Conservation (phyloP, 768 basidiomycete species). For the Sporobolomyces roseus region DNA sequence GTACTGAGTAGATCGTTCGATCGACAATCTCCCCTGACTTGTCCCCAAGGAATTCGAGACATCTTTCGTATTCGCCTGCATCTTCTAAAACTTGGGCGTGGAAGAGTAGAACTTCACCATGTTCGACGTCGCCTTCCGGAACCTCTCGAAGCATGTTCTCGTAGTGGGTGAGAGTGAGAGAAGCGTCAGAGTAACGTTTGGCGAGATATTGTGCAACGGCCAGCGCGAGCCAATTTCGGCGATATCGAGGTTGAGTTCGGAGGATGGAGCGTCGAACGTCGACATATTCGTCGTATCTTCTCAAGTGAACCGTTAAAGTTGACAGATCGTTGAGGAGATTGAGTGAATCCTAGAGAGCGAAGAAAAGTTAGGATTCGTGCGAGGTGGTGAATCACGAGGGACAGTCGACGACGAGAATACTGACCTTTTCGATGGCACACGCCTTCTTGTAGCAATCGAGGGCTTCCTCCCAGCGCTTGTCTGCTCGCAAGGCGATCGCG, state of each 20-base stretch:
- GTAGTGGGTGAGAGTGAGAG: constrained; percentile 68
- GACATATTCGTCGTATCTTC: constrained; percentile 70
- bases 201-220: constrained; percentile 85
- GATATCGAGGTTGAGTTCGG: constrained; percentile 70
- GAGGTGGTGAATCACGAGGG: no score
- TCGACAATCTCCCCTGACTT: constrained; percentile 57
- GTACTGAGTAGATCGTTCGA: constrained; percentile 57
- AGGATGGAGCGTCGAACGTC: constrained; percentile 79
- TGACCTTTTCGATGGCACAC: constrained; percentile 78
- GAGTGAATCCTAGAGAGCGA: constrained; percentile 69
- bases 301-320: constrained; percentile 78
- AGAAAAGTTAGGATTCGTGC: background rate
- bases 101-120: constrained; percentile 76
- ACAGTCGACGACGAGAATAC: no score
- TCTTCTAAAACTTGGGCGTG: constrained; percentile 71
- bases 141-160: constrained; percentile 60
- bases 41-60: constrained; percentile 47
- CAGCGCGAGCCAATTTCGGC: constrained; percentile 83
- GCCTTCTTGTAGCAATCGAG: constrained; percentile 88
- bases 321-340: constrained; percentile 89
- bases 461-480: constrained; percentile 92
- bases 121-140: constrained; percentile 72
- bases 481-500: constrained; percentile 87
- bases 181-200: constrained; percentile 66
- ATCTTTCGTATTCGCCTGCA: constrained; percentile 52